Conservation (phyloP, 1,139 yeast species). For the Yamadazyma oceani region DNA sequence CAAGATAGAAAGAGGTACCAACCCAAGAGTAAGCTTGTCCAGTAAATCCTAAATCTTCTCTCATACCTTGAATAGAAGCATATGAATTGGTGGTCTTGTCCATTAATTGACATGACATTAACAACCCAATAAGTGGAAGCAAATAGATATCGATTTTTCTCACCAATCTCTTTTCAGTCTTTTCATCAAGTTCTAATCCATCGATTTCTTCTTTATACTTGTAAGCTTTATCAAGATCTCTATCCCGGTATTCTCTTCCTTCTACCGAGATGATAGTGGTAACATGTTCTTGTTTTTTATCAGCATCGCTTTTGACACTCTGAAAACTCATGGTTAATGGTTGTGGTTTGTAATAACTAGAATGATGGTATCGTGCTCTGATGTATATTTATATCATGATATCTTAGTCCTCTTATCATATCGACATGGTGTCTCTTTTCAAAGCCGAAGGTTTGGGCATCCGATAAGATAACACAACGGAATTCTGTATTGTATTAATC, state of each 20-base stretch:
- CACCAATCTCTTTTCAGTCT: conserved; percentile 12
- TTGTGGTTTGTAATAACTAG: too few species aligned
- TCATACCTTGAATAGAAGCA: conserved; percentile 61
- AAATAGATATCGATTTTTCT: conserved; percentile 54
- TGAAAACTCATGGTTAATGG: conserved; percentile 3
- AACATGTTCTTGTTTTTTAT: conserved; percentile 7
- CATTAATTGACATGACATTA: conserved; percentile 59
- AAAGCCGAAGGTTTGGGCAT: too few species aligned
- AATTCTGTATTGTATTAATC: too few species aligned
- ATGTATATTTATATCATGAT: too few species aligned
- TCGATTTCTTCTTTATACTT: conserved; percentile 8
- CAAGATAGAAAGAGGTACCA: conserved; percentile 55
- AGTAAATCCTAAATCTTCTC: conserved; percentile 44
- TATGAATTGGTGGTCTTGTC: conserved; percentile 58
- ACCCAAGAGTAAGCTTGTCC: conserved; percentile 54
- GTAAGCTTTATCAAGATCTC: conserved; percentile 11
- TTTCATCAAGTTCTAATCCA: conserved; percentile 8
- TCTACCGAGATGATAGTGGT: conserved; percentile 9
- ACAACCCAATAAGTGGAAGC: conserved; percentile 51
- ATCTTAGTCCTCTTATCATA: too few species aligned
- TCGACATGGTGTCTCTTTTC: too few species aligned
- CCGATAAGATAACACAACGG: too few species aligned
- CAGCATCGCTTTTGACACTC: conserved; percentile 1
- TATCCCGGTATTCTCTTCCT: conserved; percentile 6
- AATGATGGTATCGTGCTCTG: too few species aligned